Percentiles rank a stretch among this genome's conserved stretches.
phyloP scores from a whole-genome alignment of 352 stramenopile genomes.

The Phytopythium kandeliae region DNA sequence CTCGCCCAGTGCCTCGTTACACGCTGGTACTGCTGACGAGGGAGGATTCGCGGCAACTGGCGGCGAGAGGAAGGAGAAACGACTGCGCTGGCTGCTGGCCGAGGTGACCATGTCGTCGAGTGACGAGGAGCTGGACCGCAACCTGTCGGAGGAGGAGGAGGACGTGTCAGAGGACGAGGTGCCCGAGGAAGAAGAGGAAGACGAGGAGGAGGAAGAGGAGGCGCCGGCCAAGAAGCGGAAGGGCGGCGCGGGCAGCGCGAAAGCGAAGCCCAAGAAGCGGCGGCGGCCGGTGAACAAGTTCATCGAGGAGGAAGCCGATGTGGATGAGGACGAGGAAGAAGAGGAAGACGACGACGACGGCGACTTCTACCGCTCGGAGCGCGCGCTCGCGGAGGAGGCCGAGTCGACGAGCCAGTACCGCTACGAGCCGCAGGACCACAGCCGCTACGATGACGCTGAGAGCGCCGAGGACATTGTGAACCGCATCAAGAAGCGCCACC shows the following conservation, averaged over 20 bases:
- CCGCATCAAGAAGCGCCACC: constrained; percentile 84
- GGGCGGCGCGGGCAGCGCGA: constrained; percentile 31
- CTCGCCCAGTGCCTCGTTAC: neutral
- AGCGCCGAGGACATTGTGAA: constrained; percentile 84
- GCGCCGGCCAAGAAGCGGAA: constrained; percentile 76
- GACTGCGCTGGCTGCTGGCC: constrained; percentile 1
- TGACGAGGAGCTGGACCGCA: constrained; percentile 80
- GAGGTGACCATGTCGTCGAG: constrained; percentile 70
- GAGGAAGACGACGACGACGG: constrained; percentile 79
- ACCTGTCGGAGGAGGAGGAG: constrained; percentile 78
- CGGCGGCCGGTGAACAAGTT: constrained; percentile 86
- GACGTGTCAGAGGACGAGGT: constrained; percentile 71
- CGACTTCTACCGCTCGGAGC: constrained; percentile 74
- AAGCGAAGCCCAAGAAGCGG: constrained; percentile 81
- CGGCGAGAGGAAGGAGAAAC: constrained; percentile 4
- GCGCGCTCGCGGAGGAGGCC: constrained; percentile 70
- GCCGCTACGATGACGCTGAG: constrained; percentile 71
- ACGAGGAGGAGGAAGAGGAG: constrained; percentile 26
- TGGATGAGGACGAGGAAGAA: constrained; percentile 84
- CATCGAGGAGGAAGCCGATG: constrained; percentile 85
- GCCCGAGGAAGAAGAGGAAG: constrained; percentile 63
- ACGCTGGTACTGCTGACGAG: neutral
- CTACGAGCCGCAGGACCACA: constrained; percentile 74
- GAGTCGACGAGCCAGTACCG: constrained; percentile 55
- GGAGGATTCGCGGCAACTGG: neutral